Evolutionary conservation across 176 grass and related monocot species (phyloP), one percentile per base, ranked within the genome.

Genomic region (Phoenix dactylifera): DNA sequence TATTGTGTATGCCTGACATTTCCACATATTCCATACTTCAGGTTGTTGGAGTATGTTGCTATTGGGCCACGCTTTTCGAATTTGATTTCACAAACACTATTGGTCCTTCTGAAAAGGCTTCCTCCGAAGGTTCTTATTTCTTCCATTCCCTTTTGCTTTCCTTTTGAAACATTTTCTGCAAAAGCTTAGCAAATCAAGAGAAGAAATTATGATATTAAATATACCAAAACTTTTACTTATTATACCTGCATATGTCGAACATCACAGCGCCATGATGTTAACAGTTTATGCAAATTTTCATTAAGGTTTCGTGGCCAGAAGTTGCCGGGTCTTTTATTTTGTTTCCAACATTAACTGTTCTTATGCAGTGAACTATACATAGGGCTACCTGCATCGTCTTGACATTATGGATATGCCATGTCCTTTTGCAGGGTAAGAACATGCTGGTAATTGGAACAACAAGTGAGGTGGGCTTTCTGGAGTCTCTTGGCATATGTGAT

Each of bases 61-160:
- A 86, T 98, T 57, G 93, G 87, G 52, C 93, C 87, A 29, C 84
- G 87, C 24, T 98, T 98, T 76, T 98, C 93, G 32, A 92, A 92
- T 60, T 58, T 83, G 67, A 98, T 98, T 55, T 92, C 78, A 51
- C 83, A 91, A 72, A 98, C 87, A 17, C 79, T 98, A 35, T 51
- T 92, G 52, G 87, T 88, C 48, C 87, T 92, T 51, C 83, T 98
- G 59, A 98, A 92, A 66, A 82, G 84, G 73, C 75, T 98, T 78
- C 93, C 93, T 69, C 87, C 93, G 3, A 92, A 98, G 81, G 86
- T 84, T 44, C 10, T 44, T 44, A 12, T 12, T 39, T 44, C 7
- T 44, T 44, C 35, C 35, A 44, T 44, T 14, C 7, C 32, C 35
- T 44, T 44, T 81, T 44, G 35, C 35, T 3, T 44, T 61, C 7